Evolutionary conservation across 2,329 filamentous ascomycete genomes (phyloP), one percentile per base, ranked within the genome.

Genomic region (Colletotrichum sansevieriae): DNA sequence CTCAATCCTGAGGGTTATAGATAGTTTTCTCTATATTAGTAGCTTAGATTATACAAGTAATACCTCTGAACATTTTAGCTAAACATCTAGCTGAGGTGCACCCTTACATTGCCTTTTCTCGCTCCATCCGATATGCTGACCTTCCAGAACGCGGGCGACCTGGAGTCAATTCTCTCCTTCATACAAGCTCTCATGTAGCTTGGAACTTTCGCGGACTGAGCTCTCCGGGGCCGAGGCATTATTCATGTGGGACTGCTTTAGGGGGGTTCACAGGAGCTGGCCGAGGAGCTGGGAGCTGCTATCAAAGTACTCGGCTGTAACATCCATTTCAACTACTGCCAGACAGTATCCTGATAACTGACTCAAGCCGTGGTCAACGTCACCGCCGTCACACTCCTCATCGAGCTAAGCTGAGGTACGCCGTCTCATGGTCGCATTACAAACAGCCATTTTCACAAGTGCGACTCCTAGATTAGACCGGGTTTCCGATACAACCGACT

Each of bases 151-250:
- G 10, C 37, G 6, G 20, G 43, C 35, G 25, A 25, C 10, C 41
- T 25, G 29, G 29, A 35, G 10, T 4, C 47, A 43, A 47, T 47
- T 18, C 25, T 29, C 29, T 29, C 29, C 2, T 29, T 29, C 29
- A 29, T 29, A 29, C 29, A 29, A 29, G 29, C 29, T 49, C 20
- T 8, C 20, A 22, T 22, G 20, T 20, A 49, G 35, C 29, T 51
- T 46, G 49, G 25, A 62, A 41, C 49, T 49, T 51, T 33, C n/a
- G 35, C 18, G 41, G 39, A 9, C 33, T n/a, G 20, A 63, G 43
- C 59, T 64, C 9, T 44, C 60, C 39, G 61, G 47, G 49, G 54
- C 65, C 65, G 54, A 59, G 65, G 61, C 54, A 68, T 65, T n/a
- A 18, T 51, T 11, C 22, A 33, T 37, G 44, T 37, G 60, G 44